Conservation (phyloP, 1,139 yeast genomes). For the Lodderomyces pseudojiufengensis region DNA sequence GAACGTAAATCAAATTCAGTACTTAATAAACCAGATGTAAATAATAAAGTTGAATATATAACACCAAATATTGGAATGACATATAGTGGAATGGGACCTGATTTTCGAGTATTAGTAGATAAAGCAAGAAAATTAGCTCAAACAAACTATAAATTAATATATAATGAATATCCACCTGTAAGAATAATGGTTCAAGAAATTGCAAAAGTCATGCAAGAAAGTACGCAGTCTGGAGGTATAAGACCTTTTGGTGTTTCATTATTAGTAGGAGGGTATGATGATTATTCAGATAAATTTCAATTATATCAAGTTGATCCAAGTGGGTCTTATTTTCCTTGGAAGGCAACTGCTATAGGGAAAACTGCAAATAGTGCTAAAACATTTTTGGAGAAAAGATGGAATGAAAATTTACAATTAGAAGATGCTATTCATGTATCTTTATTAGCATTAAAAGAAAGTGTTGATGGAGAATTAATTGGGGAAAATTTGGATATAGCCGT, state of each 20-base stretch:
- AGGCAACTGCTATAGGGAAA: conserved; percentile 98
- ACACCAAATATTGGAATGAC: conserved; percentile 97
- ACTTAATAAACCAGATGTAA: conserved; percentile 69
- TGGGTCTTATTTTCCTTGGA: conserved; percentile 99
- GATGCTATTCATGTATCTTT: conserved; percentile 98
- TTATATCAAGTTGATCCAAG: conserved; percentile 97
- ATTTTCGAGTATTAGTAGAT: conserved; percentile 90
- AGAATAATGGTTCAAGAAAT: conserved; percentile 90
- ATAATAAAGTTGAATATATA: conserved; percentile 74
- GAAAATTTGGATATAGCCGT: conserved; percentile 92
- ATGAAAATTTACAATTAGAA: conserved; percentile 91
- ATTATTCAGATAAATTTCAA: conserved; percentile 67
- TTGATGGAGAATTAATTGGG: conserved; percentile 97
- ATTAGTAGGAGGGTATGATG: conserved; percentile 92
- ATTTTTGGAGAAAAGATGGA: conserved; percentile 96
- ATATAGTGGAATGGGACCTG: conserved; percentile 99
- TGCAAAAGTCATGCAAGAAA: conserved; percentile 96
- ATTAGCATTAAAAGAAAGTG: conserved; percentile 89
- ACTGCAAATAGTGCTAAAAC: conserved; percentile 94
- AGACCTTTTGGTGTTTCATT: conserved; percentile 97
- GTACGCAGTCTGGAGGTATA: conserved; percentile 97
- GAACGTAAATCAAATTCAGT: conserved; percentile 86
- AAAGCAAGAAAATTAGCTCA: conserved; percentile 92
- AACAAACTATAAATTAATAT: conserved; percentile 85
- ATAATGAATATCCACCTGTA: conserved; percentile 97